These are phyloP conservation scores for Martensiomyces pterosporus DNA, from an alignment of 192 early-diverging fungal species.

Conservation along the genomic window DNA sequence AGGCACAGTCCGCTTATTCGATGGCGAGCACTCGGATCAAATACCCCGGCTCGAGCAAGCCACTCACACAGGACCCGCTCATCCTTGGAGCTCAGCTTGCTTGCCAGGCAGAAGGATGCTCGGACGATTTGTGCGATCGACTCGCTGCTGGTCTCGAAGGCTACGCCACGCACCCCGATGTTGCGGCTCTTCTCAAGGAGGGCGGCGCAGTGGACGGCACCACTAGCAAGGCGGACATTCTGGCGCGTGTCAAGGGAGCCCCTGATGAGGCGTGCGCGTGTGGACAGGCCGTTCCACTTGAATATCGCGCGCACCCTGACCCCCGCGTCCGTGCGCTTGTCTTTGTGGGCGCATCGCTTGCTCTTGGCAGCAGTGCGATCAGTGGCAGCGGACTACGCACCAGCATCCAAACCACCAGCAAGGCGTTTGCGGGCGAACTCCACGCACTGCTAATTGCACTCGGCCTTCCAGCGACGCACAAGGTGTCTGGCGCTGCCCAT, in stretches of 20 bases:
- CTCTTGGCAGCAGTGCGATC: not conserved
- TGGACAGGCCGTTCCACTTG: not conserved
- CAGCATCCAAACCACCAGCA: not conserved
- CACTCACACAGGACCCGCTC: conserved; percentile 13
- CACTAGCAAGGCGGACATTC: not conserved
- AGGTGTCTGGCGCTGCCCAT: not conserved
- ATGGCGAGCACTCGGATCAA: conserved; percentile 19
- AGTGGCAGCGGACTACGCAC: not conserved
- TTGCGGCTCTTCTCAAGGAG: not conserved
- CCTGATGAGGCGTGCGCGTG: no score
- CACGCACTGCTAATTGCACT: conserved; percentile 5
- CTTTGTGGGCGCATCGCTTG: conserved; percentile 12
- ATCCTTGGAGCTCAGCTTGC: conserved; percentile 10
- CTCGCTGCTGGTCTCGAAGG: not conserved
- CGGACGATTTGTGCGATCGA: not conserved
- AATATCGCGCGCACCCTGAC: conserved; percentile 9
- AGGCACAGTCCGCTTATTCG: conserved; percentile 1
- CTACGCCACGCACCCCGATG: conserved; percentile 5
- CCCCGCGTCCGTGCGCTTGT: conserved; percentile 15
- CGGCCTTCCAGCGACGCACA: not conserved
- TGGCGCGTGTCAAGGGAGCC: no score
- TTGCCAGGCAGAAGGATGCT: not conserved
- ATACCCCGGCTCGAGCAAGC: not conserved
- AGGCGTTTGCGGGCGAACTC: not conserved
- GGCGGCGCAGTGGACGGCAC: not conserved